These are phyloP conservation scores for Physcomitrium patens DNA, from an alignment of 225 moss, liverwort and hornwort species.

Conservation along the genomic window DNA sequence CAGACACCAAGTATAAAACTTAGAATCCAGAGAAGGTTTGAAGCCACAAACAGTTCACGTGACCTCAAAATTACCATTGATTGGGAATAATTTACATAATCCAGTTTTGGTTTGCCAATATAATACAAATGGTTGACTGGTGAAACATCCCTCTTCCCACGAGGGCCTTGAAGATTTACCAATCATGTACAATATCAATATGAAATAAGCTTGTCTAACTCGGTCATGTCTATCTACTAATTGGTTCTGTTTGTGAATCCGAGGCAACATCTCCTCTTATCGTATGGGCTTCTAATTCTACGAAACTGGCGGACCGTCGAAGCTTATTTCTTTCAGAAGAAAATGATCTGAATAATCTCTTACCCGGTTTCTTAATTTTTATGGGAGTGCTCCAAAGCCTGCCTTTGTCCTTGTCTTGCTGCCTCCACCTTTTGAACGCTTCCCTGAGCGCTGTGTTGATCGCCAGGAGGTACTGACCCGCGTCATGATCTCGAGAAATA, in stretches of 20 bases:
- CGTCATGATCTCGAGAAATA: conserved; percentile 69
- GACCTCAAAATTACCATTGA: conserved; percentile 10
- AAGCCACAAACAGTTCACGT: neutral
- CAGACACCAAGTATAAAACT: neutral
- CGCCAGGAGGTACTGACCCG: conserved; percentile 50
- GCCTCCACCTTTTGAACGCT: conserved; percentile 59
- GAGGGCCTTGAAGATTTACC: neutral
- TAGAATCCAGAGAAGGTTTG: neutral
- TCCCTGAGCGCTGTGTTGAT: conserved; percentile 48
- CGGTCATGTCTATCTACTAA: conserved; percentile 16
- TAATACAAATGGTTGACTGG: conserved; percentile 10
- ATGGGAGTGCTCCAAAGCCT: conserved; percentile 65
- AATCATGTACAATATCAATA: neutral
- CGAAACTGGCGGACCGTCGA: conserved; percentile 31
- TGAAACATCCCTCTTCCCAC: neutral
- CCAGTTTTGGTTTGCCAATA: conserved; percentile 19
- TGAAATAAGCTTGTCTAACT: neutral
- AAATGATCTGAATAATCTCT: conserved; percentile 15
- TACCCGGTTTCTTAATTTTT: conserved; percentile 46
- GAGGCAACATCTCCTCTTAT: conserved; percentile 21
- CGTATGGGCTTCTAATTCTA: conserved; percentile 16
- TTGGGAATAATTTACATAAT: conserved; percentile 9
- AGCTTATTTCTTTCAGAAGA: conserved; percentile 22
- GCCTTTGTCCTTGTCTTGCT: conserved; percentile 56
- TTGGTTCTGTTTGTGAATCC: conserved; percentile 33